Base-by-base conservation (phyloP, 495 filamentous ascomycete species). In the Durotheca rogersii region DNA sequence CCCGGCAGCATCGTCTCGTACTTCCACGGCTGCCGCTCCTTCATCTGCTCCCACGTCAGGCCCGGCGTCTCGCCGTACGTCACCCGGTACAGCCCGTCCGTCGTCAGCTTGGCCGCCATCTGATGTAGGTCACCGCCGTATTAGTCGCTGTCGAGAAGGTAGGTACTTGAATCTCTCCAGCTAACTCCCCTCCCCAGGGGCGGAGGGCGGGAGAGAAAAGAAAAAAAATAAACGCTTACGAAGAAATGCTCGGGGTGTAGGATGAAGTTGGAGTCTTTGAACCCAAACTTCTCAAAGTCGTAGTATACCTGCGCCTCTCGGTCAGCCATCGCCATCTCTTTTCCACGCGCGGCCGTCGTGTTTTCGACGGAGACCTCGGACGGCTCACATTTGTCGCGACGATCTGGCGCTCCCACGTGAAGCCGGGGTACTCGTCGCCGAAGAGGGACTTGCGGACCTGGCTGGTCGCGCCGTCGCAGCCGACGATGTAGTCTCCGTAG, bases 361-460 rank as follows among this genome's bases (percentile, higher is more conserved):
- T n/a, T n/a, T n/a, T n/a, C n/a, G n/a, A n/a, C n/a, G n/a, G n/a
- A n/a, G n/a, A n/a, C n/a, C n/a, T n/a, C n/a, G n/a, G n/a, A n/a
- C n/a, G n/a, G n/a, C 70, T 36, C 56, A 83, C 80, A 67, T 85
- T 85, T 4, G 82, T 82, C 34, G 82, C 81, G 36, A 85, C 72
- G 44, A 85, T 79, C 55, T 81, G 79, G 36, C 65, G 66, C 29
- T 81, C 68, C 69, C 79, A 73, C 1, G 81, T 85, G 50, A 80
- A 77, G 0, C 81, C 82, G 0, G 78, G 78, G 54, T 76, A 84
- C 27, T 76, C 67, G n/a, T 78, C 68, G 4, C 81, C 80, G 63
- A 84, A 85, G 9, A 85, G 49, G 1, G 72, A 70, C 46, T 69
- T 72, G 18, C 80, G 66, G 7, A 84, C 71, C 3, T 67, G 67